Percentiles rank a stretch among this genome's conserved stretches.
These are phyloP conservation scores for Heterobasidion occidentale DNA, from an alignment of 1,284 basidiomycete genomes.

Conservation along the genomic window DNA sequence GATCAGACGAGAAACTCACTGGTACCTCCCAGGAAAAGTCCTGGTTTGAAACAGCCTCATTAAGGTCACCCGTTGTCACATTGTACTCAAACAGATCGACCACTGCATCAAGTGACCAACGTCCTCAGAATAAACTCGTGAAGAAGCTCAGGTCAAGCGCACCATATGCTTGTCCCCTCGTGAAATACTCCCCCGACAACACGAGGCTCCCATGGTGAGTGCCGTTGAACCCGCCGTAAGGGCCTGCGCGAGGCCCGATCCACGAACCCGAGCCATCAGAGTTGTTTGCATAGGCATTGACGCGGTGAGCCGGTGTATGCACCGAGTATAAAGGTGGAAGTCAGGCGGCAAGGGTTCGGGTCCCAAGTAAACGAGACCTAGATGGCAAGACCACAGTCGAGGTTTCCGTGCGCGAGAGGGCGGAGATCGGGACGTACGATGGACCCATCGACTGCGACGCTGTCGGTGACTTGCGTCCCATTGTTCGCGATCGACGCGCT, in stretches of 20 bases:
- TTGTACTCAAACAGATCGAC: background rate
- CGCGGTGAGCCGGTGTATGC: background rate
- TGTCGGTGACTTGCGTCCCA: background rate
- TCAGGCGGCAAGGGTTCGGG: background rate
- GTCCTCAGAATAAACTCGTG: background rate
- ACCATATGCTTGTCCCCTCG: background rate
- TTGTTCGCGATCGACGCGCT: background rate
- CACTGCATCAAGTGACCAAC: background rate
- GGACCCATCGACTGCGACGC: background rate
- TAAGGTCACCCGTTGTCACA: background rate
- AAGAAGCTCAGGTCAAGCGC: background rate
- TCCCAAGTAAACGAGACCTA: background rate
- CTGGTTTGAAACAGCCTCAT: background rate
- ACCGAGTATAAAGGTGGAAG: background rate
- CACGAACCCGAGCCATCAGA: background rate
- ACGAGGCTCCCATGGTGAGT: slow-evolving; percentile 1
- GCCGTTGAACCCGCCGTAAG: background rate
- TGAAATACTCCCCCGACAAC: background rate
- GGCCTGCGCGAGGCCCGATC: background rate
- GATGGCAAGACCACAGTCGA: too few species aligned
- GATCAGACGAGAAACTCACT: background rate
- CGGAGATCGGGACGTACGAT: background rate
- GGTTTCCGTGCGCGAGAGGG: background rate
- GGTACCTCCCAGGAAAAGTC: background rate
- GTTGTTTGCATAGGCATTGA: background rate